phyloP scores from a whole-genome alignment of 1,284 basidiomycete species.

The Xerocomus amazonicus region DNA sequence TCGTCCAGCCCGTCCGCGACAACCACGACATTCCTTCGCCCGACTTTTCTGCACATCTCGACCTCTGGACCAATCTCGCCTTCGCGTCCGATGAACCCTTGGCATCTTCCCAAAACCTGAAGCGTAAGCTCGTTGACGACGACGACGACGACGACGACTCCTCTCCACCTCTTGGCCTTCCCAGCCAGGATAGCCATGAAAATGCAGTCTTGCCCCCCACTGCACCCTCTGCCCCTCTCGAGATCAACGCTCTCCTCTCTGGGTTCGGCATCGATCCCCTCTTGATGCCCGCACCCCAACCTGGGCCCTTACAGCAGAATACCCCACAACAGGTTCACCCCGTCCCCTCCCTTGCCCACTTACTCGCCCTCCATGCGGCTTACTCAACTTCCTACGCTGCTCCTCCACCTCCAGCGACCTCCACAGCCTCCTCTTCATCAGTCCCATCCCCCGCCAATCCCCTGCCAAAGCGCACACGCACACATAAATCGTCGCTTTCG shows the following conservation, averaged over 20 bases:
- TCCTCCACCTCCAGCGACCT: slow-evolving; percentile 21
- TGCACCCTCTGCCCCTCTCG: slow-evolving; percentile 37
- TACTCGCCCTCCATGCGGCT: slow-evolving; percentile 55
- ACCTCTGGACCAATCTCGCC: slow-evolving; percentile 78
- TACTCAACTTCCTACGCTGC: slow-evolving; percentile 24
- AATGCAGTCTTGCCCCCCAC: slow-evolving; percentile 53
- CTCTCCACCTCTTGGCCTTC: slow-evolving; percentile 39
- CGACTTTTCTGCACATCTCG: slow-evolving; percentile 74
- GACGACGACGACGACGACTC: slow-evolving; percentile 47
- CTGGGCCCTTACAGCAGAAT: slow-evolving; percentile 11
- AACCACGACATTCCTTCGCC: slow-evolving; percentile 62
- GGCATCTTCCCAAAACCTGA: slow-evolving; percentile 32
- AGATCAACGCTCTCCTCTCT: slow-evolving; percentile 55
- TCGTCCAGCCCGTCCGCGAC: slow-evolving; percentile 55
- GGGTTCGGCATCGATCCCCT: slow-evolving; percentile 62
- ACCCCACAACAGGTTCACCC: slow-evolving; percentile 16
- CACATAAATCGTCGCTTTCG: slow-evolving; percentile 16
- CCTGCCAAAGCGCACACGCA: slow-evolving; percentile 25
- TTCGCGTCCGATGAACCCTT: slow-evolving; percentile 74
- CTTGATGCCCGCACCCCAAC: slow-evolving; percentile 29
- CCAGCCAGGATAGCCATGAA: slow-evolving; percentile 51
- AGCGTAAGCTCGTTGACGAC: slow-evolving; percentile 23
- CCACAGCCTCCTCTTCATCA: slow-evolving; percentile 12
- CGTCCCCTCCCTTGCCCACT: slow-evolving; percentile 58
- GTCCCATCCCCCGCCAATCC: slow-evolving; percentile 9